These are phyloP conservation scores for Nothophoma quercina DNA, from an alignment of 2,329 filamentous ascomycete genomes.

Conservation along the genomic window DNA sequence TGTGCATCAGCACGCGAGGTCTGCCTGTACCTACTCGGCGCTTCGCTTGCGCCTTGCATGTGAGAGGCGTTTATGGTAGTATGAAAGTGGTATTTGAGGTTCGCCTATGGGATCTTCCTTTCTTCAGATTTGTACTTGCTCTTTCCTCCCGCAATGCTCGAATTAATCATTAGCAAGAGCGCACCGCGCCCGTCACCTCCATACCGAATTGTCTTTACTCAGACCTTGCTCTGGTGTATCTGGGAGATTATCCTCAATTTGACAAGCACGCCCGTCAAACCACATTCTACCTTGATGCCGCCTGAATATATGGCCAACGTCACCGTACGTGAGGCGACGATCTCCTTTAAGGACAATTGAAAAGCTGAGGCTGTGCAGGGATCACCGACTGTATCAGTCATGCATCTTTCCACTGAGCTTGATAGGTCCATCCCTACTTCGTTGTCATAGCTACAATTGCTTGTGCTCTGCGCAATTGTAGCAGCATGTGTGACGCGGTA, in stretches of 20 bases:
- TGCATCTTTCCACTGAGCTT: too few relatives aligned
- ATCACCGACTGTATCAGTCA: too few relatives aligned
- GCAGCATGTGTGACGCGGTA: too few relatives aligned
- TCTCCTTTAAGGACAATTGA: neutral
- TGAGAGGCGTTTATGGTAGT: too few relatives aligned
- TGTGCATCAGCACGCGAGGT: neutral
- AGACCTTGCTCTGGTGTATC: neutral
- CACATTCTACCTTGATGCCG: neutral
- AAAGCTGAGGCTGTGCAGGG: neutral
- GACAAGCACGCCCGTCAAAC: neutral
- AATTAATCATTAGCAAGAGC: neutral
- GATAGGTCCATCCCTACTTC: too few relatives aligned
- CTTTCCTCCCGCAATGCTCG: neutral
- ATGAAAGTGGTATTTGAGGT: too few relatives aligned
- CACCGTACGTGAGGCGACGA: neutral
- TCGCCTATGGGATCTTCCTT: too few relatives aligned
- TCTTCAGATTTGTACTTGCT: too few relatives aligned
- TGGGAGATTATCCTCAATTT: neutral
- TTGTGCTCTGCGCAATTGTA: too few relatives aligned
- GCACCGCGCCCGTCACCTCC: neutral
- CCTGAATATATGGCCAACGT: neutral
- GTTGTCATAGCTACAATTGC: too few relatives aligned
- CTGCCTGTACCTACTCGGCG: too few relatives aligned
- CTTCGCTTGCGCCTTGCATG: too few relatives aligned
- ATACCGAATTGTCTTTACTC: neutral